Conservation (phyloP, 352 stramenopile species). For the Thalassiosira sp. region DNA sequence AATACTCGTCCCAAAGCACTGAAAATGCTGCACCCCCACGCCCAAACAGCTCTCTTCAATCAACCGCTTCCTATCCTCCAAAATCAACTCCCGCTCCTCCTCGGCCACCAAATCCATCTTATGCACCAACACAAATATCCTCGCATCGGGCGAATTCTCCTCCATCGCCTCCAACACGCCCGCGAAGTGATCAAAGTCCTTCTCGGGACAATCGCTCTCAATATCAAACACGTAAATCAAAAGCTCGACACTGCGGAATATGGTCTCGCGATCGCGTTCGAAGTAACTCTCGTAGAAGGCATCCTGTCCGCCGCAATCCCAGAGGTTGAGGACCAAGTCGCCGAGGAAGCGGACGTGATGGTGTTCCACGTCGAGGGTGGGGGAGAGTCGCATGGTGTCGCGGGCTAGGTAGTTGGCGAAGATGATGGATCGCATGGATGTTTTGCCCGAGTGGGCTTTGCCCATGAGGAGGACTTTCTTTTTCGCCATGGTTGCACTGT, state of each 20-base stretch:
- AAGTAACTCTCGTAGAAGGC: slow-evolving; percentile 99
- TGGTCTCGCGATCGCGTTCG: slow-evolving; percentile 97
- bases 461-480: slow-evolving; percentile 84
- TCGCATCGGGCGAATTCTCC: slow-evolving; percentile 97
- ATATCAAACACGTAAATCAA: slow-evolving; percentile 99
- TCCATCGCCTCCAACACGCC: slow-evolving; percentile 97
- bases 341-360: slow-evolving; percentile 93
- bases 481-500: slow-evolving; percentile 62
- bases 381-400: slow-evolving; percentile 95
- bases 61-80: slow-evolving; percentile 92
- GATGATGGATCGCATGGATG: slow-evolving; percentile 99
- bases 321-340: slow-evolving; percentile 98
- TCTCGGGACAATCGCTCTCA: slow-evolving; percentile 89
- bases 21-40: slow-evolving; percentile 83
- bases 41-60: slow-evolving; percentile 89
- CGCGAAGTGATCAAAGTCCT: slow-evolving; percentile 97
- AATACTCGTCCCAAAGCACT: slow-evolving; percentile 97
- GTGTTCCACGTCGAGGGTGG: slow-evolving; percentile 90
- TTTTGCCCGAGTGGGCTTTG: slow-evolving; percentile 91
- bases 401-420: slow-evolving; percentile 99
- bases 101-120: slow-evolving; percentile 98
- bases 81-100: slow-evolving; percentile 87
- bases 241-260: slow-evolving; percentile 98
- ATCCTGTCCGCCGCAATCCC: slow-evolving; percentile 99
- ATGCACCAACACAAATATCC: slow-evolving; percentile 98